Conservation (phyloP, 2,329 filamentous ascomycete genomes). For the Colletotrichum magnum region DNA sequence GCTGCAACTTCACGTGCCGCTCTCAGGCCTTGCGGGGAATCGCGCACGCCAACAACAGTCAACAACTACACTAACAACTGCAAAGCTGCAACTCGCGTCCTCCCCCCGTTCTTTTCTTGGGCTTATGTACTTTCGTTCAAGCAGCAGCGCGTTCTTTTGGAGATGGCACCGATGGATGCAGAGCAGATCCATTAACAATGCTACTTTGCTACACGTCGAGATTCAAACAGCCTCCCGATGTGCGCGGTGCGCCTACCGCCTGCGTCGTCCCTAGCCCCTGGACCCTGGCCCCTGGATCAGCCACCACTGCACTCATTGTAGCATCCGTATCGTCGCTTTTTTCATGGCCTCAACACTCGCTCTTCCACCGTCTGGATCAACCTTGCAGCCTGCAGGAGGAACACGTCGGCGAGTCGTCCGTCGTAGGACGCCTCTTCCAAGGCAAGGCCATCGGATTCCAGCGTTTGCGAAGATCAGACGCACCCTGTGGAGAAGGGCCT, state of each 20-base stretch:
- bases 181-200: too few relatives aligned
- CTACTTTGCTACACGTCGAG: neutral
- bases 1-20: constrained; percentile 26
- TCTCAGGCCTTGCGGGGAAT: constrained; percentile 34
- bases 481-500: constrained; percentile 29
- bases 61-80: too few relatives aligned
- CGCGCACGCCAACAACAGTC: constrained; percentile 3
- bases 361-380: constrained; percentile 20
- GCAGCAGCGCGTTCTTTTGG: constrained; percentile 5
- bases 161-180: neutral
- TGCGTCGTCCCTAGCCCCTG: neutral
- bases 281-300: constrained; percentile 15
- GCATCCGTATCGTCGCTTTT: neutral
- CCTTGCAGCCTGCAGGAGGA: constrained; percentile 32
- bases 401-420: constrained; percentile 3
- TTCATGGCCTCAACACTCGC: constrained; percentile 1
- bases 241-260: neutral
- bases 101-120: neutral
- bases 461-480: constrained; percentile 34
- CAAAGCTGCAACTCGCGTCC: neutral
- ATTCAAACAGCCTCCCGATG: constrained; percentile 21
- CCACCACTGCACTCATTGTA: constrained; percentile 17
- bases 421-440: constrained; percentile 6
- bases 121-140: neutral
- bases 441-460: constrained; percentile 6